These are phyloP conservation scores for Heterobasidion irregulare DNA, from an alignment of 1,284 basidiomycete genomes.

Conservation along the genomic window DNA sequence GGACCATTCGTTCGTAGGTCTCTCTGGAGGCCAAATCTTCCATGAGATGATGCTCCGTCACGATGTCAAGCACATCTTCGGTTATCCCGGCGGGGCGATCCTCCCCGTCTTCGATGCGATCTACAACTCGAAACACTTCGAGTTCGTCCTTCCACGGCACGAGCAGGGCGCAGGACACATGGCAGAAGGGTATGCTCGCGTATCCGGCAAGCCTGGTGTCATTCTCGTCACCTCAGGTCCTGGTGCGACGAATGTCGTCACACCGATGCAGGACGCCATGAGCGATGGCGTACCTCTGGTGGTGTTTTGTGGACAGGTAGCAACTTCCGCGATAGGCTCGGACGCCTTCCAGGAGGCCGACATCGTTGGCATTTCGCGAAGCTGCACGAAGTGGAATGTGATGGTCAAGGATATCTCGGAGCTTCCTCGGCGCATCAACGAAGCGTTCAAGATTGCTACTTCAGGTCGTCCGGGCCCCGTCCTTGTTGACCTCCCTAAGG, in stretches of 20 bases:
- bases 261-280: slow-evolving; percentile 96
- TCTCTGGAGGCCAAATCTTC: slow-evolving; percentile 96
- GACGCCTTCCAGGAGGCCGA: slow-evolving; percentile 99
- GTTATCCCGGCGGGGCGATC: slow-evolving; percentile 97
- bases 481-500: slow-evolving; percentile 96
- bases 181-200: slow-evolving; percentile 96
- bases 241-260: slow-evolving; percentile 96
- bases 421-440: slow-evolving; percentile 92
- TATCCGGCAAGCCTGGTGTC: slow-evolving; percentile 96
- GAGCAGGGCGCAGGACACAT: slow-evolving; percentile 99
- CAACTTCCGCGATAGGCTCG: slow-evolving; percentile 94
- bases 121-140: slow-evolving; percentile 92
- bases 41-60: slow-evolving; percentile 99
- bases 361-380: slow-evolving; percentile 90
- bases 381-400: slow-evolving; percentile 99
- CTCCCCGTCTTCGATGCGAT: slow-evolving; percentile 99
- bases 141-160: slow-evolving; percentile 93
- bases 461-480: slow-evolving; percentile 96
- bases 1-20: slow-evolving; percentile 83
- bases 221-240: slow-evolving; percentile 97
- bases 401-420: slow-evolving; percentile 98
- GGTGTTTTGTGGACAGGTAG: slow-evolving; percentile 96
- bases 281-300: slow-evolving; percentile 93
- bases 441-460: slow-evolving; percentile 98
- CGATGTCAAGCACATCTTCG: slow-evolving; percentile 94